Percentiles rank a stretch among this genome's conserved stretches.
Conservation (phyloP, 768 basidiomycete genomes). For the Phanerodontia chrysosporium region DNA sequence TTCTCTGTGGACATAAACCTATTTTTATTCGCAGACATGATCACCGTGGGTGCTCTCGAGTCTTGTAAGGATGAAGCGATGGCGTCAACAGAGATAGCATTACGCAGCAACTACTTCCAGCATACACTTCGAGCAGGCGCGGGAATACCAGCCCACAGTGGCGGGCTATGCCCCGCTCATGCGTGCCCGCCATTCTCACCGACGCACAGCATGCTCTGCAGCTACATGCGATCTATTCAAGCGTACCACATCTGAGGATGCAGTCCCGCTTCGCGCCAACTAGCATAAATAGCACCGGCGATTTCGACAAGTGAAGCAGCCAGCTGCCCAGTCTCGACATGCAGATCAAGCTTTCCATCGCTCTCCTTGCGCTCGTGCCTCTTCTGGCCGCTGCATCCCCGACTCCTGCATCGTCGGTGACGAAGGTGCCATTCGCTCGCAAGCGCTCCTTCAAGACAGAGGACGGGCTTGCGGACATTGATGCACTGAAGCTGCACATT, state of each 20-base stretch:
- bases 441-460: neutral
- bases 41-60: neutral
- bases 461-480: neutral
- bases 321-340: neutral
- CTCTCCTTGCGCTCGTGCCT: neutral
- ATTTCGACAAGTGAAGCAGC: neutral
- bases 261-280: too few species aligned
- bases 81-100: neutral
- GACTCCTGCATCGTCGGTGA: neutral
- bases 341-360: conserved; percentile 3
- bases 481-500: neutral
- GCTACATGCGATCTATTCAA: neutral
- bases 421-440: neutral
- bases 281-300: too few species aligned
- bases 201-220: neutral
- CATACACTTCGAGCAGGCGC: neutral
- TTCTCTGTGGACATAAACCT: neutral
- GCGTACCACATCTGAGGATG: too few species aligned
- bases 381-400: neutral
- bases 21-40: neutral
- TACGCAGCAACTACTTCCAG: neutral
- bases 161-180: neutral
- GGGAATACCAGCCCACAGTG: neutral
- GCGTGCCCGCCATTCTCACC: neutral
- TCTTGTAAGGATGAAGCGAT: neutral